phyloP scores from a whole-genome alignment of 2,329 filamentous ascomycete genomes.

The Penicillium sp. region DNA sequence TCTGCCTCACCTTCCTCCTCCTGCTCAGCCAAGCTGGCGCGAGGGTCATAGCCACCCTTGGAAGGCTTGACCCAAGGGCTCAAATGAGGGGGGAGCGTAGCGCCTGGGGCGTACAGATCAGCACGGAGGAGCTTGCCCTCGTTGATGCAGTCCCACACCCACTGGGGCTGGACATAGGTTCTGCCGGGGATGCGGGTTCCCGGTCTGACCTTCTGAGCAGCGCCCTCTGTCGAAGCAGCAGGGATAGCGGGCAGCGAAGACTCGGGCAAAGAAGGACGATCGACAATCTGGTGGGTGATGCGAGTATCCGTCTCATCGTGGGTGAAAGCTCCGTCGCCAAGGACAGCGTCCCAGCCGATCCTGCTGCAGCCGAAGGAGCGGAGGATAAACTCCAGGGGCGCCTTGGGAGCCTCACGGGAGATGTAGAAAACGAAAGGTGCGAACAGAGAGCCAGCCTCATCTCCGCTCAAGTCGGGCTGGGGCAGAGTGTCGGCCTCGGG shows the following conservation, averaged over 20 bases:
- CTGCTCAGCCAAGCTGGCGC: constrained; percentile 73
- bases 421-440: constrained; percentile 83
- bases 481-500: constrained; percentile 76
- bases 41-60: constrained; percentile 85
- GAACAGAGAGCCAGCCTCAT: constrained; percentile 67
- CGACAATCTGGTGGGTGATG: constrained; percentile 94
- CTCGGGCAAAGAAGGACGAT: constrained; percentile 65
- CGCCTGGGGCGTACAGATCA: constrained; percentile 81
- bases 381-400: constrained; percentile 83
- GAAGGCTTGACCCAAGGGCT: constrained; percentile 89
- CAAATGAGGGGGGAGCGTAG: constrained; percentile 81
- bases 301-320: constrained; percentile 74
- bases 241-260: constrained; percentile 39
- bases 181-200: constrained; percentile 79
- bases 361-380: constrained; percentile 92
- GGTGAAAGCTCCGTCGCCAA: constrained; percentile 87
- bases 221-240: constrained; percentile 34
- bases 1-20: constrained; percentile 79
- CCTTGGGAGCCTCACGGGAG: constrained; percentile 83
- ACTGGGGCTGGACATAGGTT: constrained; percentile 91
- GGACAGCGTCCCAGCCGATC: constrained; percentile 84
- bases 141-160: constrained; percentile 97
- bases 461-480: constrained; percentile 62
- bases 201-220: constrained; percentile 41
- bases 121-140: constrained; percentile 78